Base-by-base conservation (phyloP, 768 basidiomycete genomes). In the Tricholoma flavovirens region DNA sequence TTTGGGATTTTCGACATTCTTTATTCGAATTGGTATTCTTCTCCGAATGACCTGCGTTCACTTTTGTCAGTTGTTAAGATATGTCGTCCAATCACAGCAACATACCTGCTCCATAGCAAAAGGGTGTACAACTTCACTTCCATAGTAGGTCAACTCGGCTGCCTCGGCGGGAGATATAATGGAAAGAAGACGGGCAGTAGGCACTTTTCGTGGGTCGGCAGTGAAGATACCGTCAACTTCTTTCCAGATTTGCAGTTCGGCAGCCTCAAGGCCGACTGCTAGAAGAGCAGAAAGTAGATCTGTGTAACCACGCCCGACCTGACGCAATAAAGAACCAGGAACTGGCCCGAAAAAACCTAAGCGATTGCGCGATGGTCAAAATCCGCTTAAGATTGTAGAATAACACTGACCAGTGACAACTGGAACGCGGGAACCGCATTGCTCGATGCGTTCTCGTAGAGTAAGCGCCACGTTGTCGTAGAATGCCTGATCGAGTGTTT, bases 191-290 rank as follows among this genome's bases (percentile, higher is more conserved):
- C 97, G 86, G 29, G 97, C 97, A 0, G 94, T 93, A 42, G 88
- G 86, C 6, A 99, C 95, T 73, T 98, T 98, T 55, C 95, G 82
- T 2, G 97, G 97, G 69, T 98, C 97, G 15, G 97, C 97, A 5
- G 96, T 97, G 74, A 99, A 98, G 65, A 98, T 97, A 1, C 97
- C 97, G 64, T 98, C 97, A 32, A 98, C 93, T 67, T 99, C 97
- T 71, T 99, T 99, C 97, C 97, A 99, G 49, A 99, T 95, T 73
- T 99, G 97, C 30, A 98, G 79, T 70, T 99, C 97, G 2, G 88
- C 79, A 0, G 96, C 95, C 6, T 80, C 73, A 8, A 98, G 78
- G 2, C 96, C 97, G 9, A 92, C 97, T 0, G 97, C 89, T 22
- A 96, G 87, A 5, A 98, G 76, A 0, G 97, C 93, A 2, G 97